A percentile compares a stretch with the other conserved stretches of the same genome.
phyloP scores from a whole-genome alignment of 2,329 filamentous ascomycete genomes.

The Fusarium nodosum region DNA sequence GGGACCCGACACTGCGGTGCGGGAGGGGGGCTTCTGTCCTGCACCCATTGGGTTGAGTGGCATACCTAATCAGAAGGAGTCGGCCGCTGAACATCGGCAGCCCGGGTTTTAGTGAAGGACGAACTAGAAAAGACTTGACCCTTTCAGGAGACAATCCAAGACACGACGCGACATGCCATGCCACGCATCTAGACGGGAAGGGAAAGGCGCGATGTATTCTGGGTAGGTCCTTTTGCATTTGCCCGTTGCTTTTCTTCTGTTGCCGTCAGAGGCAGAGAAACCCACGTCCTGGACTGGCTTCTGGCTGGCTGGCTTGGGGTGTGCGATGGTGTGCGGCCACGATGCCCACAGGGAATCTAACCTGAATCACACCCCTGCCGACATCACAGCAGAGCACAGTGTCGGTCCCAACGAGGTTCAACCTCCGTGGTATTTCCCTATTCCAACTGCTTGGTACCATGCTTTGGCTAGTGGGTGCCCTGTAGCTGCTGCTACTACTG shows the following conservation, averaged over 20 bases:
- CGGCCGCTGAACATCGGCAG: constrained; percentile 34
- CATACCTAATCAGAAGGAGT: constrained; percentile 15
- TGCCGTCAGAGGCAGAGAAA: constrained; percentile 22
- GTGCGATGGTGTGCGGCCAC: constrained; percentile 30
- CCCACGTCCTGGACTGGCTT: constrained; percentile 6
- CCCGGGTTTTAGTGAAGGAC: constrained; percentile 25
- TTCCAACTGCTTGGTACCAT: constrained; percentile 40
- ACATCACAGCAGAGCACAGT: constrained; percentile 37
- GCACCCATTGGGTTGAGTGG: not conserved
- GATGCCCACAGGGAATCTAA: constrained; percentile 40
- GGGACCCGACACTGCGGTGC: constrained; percentile 31
- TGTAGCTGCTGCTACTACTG: not conserved
- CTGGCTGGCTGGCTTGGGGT: constrained; percentile 7
- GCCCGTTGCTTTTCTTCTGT: constrained; percentile 8
- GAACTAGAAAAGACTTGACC: constrained; percentile 23
- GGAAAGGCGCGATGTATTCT: constrained; percentile 38
- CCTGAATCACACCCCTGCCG: constrained; percentile 34
- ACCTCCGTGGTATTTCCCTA: constrained; percentile 44
- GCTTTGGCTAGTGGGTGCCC: constrained; percentile 12
- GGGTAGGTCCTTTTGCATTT: constrained; percentile 37
- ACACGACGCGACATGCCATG: constrained; percentile 19
- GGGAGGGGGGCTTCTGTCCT: constrained; percentile 14
- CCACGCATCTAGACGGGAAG: constrained; percentile 44
- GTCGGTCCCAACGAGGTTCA: constrained; percentile 30
- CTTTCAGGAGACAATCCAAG: constrained; percentile 32